These are phyloP conservation scores for Macrotyloma uniflorum DNA, from an alignment of 306 rosid species.

Conservation along the genomic window DNA sequence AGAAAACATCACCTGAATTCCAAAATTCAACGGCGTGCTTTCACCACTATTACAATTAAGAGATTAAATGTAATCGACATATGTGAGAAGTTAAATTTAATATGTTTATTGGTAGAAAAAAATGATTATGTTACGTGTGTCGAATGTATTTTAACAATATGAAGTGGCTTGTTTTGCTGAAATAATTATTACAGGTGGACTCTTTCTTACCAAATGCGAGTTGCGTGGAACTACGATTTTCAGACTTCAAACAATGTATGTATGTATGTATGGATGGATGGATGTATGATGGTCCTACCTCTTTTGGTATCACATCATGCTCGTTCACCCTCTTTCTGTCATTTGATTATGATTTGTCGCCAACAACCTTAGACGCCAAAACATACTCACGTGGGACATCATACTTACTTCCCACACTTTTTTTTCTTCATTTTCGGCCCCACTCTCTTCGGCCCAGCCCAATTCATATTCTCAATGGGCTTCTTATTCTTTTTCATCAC, in stretches of 20 bases:
- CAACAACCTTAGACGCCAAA: not conserved
- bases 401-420: not conserved
- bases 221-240: no score
- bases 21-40: conserved; percentile 36
- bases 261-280: not conserved
- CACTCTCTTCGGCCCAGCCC: conserved; percentile 2
- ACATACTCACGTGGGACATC: conserved; percentile 6
- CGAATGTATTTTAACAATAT: no score
- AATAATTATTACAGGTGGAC: no score
- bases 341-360: not conserved
- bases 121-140: no score
- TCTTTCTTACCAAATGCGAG: no score
- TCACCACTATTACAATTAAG: not conserved
- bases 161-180: no score
- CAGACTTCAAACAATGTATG: not conserved
- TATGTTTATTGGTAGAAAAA: no score
- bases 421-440: not conserved
- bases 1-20: not conserved
- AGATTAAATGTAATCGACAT: not conserved
- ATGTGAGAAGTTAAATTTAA: not conserved
- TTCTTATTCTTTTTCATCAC: not conserved
- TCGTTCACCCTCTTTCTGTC: no score
- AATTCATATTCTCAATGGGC: not conserved
- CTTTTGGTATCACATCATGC: not conserved
- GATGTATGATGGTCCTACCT: not conserved